Evolutionary conservation across 2,329 filamentous ascomycete species (phyloP), one percentile per base, ranked within the genome.

Genomic region (Aspergillus aculeatinus): DNA sequence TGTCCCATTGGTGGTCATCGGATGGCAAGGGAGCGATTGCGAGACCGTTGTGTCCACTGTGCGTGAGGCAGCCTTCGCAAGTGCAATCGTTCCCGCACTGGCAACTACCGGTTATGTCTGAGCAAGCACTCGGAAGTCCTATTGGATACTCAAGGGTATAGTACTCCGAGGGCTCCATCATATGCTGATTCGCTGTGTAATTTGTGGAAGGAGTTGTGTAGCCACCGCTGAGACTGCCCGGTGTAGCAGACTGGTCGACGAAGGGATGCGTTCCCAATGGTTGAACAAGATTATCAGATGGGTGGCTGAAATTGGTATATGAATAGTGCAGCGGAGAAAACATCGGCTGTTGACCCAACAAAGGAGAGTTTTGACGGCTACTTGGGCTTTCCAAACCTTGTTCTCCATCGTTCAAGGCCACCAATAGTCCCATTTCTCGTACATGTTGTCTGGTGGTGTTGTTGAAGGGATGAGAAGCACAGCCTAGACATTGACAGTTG

Each of bases 1-100:
- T 47, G 27, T 48, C 49, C 49, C 53, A 25, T 31, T 42, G 29
- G 25, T 52, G 39, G 19, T 16, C 49, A n/a, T 65, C 58, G 9
- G 57, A 12, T 19, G 62, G 53, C 12, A 57, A 35, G 19, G 70
- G 54, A 11, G 74, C 70, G 16, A 81, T 65, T 11, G 73, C 62
- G 23, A 81, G 63, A 14, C 79, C 80, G 25, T 79, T 78, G 59
- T 82, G 81, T 3, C 80, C 81, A 21, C 76, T 79, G 58, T 84
- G 82, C 3, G 80, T 82, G 12, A 83, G 70, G 64, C 82, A 84
- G 14, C 81, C 81, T n/a, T 81, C 73, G 63, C 82, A 84, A 57
- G 71, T 76, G 64, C 82, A 84, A 44, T 81, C 81, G 58, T 79
- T 79, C 16, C 80, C 81, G 59, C 82, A 84, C 62, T 80, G 79